Percentiles rank a stretch among this genome's conserved stretches.
phyloP scores from a whole-genome alignment of 345 rosid species.

The Lenwebbia sp. region DNA sequence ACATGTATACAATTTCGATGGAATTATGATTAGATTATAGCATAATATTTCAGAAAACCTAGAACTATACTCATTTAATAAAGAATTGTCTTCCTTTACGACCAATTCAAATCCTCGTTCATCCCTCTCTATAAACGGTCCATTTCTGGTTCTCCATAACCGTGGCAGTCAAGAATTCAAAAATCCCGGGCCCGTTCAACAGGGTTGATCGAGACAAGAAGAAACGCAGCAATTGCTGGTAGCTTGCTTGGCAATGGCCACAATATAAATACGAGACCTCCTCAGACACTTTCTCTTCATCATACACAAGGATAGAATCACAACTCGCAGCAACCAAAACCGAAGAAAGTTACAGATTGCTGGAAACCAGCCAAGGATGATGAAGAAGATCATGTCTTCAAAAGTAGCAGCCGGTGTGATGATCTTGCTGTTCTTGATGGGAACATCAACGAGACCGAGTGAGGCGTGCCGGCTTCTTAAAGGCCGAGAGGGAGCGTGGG shows the following conservation, averaged over 20 bases:
- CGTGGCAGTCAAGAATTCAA: background rate
- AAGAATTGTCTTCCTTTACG: background rate
- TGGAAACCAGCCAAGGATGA: background rate
- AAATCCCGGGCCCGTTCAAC: background rate
- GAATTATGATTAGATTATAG: background rate
- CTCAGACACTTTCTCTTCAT: background rate
- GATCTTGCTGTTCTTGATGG: background rate
- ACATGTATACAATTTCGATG: background rate
- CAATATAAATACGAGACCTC: background rate
- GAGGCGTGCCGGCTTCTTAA: background rate
- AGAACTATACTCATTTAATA: background rate
- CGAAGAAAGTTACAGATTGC: background rate
- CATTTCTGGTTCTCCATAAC: background rate
- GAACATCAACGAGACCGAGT: background rate
- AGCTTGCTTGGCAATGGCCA: background rate
- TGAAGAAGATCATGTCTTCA: background rate
- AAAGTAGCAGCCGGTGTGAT: background rate
- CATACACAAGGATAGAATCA: background rate
- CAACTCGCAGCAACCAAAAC: background rate
- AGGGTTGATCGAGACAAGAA: background rate
- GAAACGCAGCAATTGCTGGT: background rate
- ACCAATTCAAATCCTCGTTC: background rate
- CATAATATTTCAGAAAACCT: background rate
- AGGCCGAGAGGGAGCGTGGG: accelerated
- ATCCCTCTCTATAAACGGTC: background rate